Percentiles rank a stretch among this genome's conserved stretches.
Evolutionary conservation across 192 early-diverging fungal species (phyloP).

Genomic region (Spizellomyces sp.): DNA sequence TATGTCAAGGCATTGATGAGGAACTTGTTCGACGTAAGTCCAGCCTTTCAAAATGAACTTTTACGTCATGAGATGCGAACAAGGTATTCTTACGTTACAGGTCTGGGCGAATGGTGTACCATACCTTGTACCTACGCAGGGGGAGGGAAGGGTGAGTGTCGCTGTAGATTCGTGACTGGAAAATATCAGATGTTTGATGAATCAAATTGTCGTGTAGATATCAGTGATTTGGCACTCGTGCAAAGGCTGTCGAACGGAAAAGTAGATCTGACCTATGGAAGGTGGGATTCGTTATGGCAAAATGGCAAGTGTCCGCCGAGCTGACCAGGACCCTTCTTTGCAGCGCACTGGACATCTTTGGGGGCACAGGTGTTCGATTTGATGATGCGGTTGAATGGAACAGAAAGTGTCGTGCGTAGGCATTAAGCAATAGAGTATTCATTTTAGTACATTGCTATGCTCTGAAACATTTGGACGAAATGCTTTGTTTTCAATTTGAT

Average conservation of each 20-base stretch:
- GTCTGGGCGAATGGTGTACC: conserved; percentile 77
- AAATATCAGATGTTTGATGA: no score
- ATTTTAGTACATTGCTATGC: no score
- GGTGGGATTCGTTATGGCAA: conserved; percentile 42
- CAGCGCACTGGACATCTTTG: conserved; percentile 97
- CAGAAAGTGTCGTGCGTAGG: not conserved
- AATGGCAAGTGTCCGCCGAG: not conserved
- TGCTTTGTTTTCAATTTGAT: no score
- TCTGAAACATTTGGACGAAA: no score
- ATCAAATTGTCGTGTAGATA: conserved; percentile 11
- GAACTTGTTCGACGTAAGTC: conserved; percentile 73
- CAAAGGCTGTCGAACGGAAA: conserved; percentile 73
- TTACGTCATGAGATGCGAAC: not conserved
- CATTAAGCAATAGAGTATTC: no score
- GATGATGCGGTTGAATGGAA: conserved; percentile 61
- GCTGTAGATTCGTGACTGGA: not conserved
- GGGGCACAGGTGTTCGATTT: conserved; percentile 81
- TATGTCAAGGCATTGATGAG: conserved; percentile 91
- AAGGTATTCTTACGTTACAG: conserved; percentile 28
- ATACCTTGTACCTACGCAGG: conserved; percentile 97
- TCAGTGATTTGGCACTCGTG: conserved; percentile 81
- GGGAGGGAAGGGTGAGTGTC: conserved; percentile 68
- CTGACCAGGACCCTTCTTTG: not conserved
- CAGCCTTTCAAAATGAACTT: no score
- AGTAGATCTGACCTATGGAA: conserved; percentile 94